A percentile compares a stretch with the other conserved stretches of the same genome.
Evolutionary conservation across 1,139 yeast genomes (phyloP).

Genomic region (Candida sp.): DNA sequence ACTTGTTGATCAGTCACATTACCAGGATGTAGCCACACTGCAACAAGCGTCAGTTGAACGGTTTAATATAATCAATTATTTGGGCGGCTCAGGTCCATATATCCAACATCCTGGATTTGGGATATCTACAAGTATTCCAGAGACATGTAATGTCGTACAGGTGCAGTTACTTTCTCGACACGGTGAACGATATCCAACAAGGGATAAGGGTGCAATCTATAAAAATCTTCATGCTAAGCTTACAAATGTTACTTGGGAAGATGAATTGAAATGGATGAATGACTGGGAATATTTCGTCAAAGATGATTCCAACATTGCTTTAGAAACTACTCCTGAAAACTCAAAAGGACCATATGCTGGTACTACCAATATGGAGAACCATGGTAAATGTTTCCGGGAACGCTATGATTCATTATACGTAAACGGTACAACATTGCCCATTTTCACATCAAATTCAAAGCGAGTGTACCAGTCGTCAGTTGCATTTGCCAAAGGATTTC

Average conservation of each 20-base stretch:
- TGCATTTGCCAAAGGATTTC: slow-evolving; percentile 24
- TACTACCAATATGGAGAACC: slow-evolving; percentile 21
- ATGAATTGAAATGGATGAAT: slow-evolving; percentile 21
- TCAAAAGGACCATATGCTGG: slow-evolving; percentile 21
- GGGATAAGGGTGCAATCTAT: slow-evolving; percentile 15
- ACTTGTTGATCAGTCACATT: slow-evolving; percentile 21
- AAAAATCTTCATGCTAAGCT: slow-evolving; percentile 14
- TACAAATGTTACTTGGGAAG: slow-evolving; percentile 8
- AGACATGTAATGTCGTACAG: slow-evolving; percentile 51
- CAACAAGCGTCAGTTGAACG: slow-evolving; percentile 31
- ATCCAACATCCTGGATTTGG: slow-evolving; percentile 39
- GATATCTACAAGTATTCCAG: slow-evolving; percentile 42
- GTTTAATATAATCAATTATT: slow-evolving; percentile 33
- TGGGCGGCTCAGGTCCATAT: slow-evolving; percentile 45
- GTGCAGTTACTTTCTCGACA: slow-evolving; percentile 60
- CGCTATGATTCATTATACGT: slow-evolving; percentile 21
- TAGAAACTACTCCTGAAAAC: slow-evolving; percentile 20
- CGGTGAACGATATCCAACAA: slow-evolving; percentile 61
- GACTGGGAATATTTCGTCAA: slow-evolving; percentile 23
- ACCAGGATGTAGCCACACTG: slow-evolving; percentile 27
- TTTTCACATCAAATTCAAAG: slow-evolving; percentile 23
- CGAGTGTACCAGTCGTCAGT: slow-evolving; percentile 21
- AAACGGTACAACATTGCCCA: slow-evolving; percentile 14
- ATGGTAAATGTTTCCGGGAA: slow-evolving; percentile 25
- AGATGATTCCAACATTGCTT: slow-evolving; percentile 16